Conservation (phyloP, 768 basidiomycete genomes). For the Sistotremastrum suecicum region DNA sequence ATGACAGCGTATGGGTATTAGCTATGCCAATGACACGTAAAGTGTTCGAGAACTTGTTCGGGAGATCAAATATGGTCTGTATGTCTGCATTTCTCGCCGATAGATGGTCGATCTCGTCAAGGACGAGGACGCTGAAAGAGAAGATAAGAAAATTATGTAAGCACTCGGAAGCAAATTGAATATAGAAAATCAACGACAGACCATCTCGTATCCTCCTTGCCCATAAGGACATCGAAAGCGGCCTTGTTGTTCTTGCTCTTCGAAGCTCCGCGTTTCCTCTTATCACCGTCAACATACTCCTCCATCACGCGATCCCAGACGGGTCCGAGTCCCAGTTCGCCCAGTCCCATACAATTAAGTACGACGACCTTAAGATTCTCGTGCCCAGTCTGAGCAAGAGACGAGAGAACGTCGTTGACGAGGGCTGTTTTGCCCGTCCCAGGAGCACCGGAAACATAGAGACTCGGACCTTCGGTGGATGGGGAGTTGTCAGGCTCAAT, state of each 20-base stretch:
- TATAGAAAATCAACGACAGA: not conserved
- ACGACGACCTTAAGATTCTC: slow-evolving; percentile 35
- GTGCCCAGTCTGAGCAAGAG: slow-evolving; percentile 13
- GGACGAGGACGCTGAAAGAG: slow-evolving; percentile 29
- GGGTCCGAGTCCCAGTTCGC: slow-evolving; percentile 34
- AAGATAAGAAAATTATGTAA: slow-evolving; percentile 11
- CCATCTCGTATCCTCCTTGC: slow-evolving; percentile 21
- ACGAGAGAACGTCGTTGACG: slow-evolving; percentile 44
- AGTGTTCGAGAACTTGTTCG: slow-evolving; percentile 32
- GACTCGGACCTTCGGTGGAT: slow-evolving; percentile 22
- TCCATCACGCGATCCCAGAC: slow-evolving; percentile 60
- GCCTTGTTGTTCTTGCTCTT: slow-evolving; percentile 20
- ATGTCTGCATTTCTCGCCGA: slow-evolving; percentile 45
- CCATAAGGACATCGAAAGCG: slow-evolving; percentile 30
- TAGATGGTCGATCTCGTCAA: slow-evolving; percentile 83
- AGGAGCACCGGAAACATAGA: slow-evolving; percentile 88
- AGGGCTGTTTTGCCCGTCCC: slow-evolving; percentile 89
- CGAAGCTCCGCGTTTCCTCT: slow-evolving; percentile 7
- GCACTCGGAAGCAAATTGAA: slow-evolving; percentile 42
- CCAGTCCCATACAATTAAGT: slow-evolving; percentile 74
- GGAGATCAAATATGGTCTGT: slow-evolving; percentile 52
- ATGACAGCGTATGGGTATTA: slow-evolving; percentile 75
- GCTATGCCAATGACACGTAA: slow-evolving; percentile 75
- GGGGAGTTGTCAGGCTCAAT: slow-evolving; percentile 19
- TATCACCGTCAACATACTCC: slow-evolving; percentile 23